Evolutionary conservation across 495 filamentous ascomycete genomes (phyloP).

Genomic region (Aspergillus bridgeri): DNA sequence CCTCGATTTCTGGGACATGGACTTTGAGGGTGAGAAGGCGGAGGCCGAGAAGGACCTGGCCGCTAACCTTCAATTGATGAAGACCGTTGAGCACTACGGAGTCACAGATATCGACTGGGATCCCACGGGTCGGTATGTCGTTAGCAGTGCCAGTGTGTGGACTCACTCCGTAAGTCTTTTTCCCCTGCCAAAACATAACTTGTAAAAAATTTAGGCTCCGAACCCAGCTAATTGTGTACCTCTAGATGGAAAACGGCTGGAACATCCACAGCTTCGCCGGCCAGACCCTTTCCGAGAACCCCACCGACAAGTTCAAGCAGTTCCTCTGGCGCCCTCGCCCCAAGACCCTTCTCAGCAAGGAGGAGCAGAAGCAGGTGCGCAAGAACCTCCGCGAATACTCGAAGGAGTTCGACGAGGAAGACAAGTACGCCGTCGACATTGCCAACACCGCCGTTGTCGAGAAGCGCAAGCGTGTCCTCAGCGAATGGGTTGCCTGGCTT

Average conservation of each 20-base stretch:
- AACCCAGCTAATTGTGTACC: background rate
- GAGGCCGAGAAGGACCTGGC: constrained; percentile 90
- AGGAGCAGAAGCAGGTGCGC: constrained; percentile 95
- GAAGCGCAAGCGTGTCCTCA: constrained; percentile 72
- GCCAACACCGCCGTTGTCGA: constrained; percentile 93
- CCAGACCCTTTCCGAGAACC: constrained; percentile 82
- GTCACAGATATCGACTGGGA: constrained; percentile 98
- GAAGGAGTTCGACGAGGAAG: constrained; percentile 90
- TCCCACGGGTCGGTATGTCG: constrained; percentile 88
- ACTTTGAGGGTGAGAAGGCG: constrained; percentile 94
- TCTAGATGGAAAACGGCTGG: constrained; percentile 97
- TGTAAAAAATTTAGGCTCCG: background rate
- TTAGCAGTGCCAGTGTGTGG: constrained; percentile 88
- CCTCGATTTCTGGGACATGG: constrained; percentile 94
- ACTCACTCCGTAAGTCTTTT: constrained; percentile 76
- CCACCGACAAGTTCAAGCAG: constrained; percentile 96
- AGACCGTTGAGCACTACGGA: constrained; percentile 90
- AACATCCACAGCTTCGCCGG: constrained; percentile 97
- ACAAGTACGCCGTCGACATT: constrained; percentile 83
- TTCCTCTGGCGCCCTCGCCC: constrained; percentile 91
- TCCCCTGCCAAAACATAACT: background rate
- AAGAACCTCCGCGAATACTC: constrained; percentile 98
- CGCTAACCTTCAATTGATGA: constrained; percentile 91
- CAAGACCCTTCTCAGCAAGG: constrained; percentile 78
- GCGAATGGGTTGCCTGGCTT: constrained; percentile 89